Percentiles rank a stretch among this genome's conserved stretches.
phyloP scores from a whole-genome alignment of 1,139 yeast species.

The Suhomyces maxii region DNA sequence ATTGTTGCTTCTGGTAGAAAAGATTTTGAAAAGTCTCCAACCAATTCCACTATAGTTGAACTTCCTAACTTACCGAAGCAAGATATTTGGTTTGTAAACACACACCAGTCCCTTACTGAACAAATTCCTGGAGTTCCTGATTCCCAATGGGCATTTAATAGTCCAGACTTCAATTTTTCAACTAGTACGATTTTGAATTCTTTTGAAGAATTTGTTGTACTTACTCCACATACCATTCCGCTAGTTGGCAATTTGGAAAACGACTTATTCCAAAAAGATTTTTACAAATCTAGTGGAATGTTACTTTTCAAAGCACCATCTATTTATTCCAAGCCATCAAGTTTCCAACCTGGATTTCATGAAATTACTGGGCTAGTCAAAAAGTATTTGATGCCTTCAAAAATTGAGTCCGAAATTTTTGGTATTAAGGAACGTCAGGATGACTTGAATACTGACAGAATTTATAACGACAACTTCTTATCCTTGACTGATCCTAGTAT shows the following conservation, averaged over 20 bases:
- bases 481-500: constrained; percentile 31
- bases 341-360: constrained; percentile 30
- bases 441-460: constrained; percentile 17
- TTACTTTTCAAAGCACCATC: constrained; percentile 28
- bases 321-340: constrained; percentile 23
- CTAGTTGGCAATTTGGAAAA: constrained; percentile 18
- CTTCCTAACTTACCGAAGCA: constrained; percentile 22
- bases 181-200: constrained; percentile 32
- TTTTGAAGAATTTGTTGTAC: constrained; percentile 30
- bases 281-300: constrained; percentile 25
- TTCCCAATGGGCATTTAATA: constrained; percentile 13
- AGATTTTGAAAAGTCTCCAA: neutral
- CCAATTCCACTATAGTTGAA: neutral
- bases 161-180: constrained; percentile 21
- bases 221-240: constrained; percentile 31
- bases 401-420: constrained; percentile 22
- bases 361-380: constrained; percentile 31
- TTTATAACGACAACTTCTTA: constrained; percentile 26
- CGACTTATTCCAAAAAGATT: constrained; percentile 18
- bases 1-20: constrained; percentile 21
- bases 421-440: constrained; percentile 14
- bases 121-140: constrained; percentile 17
- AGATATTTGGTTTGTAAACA: constrained; percentile 31
- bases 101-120: constrained; percentile 17
- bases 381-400: constrained; percentile 23